phyloP scores from a whole-genome alignment of 805 yeast species.

The Schwanniomyces vanrijiae region DNA sequence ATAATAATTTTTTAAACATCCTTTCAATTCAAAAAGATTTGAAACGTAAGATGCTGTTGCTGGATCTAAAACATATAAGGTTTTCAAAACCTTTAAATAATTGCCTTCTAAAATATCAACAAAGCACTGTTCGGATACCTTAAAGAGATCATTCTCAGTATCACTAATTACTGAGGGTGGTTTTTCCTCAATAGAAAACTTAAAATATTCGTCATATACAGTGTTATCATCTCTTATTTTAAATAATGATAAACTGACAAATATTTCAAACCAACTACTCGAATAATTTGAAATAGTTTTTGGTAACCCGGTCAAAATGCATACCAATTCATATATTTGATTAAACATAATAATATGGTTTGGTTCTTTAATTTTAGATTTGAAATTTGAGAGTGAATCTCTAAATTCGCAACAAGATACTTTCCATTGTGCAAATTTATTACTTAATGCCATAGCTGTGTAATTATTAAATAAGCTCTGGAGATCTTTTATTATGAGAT shows the following conservation, averaged over 20 bases:
- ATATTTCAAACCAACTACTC: slow-evolving; percentile 67
- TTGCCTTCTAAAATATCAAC: slow-evolving; percentile 56
- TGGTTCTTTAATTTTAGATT: slow-evolving; percentile 19
- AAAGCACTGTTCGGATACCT: slow-evolving; percentile 42
- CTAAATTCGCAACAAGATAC: slow-evolving; percentile 48
- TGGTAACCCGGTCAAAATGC: slow-evolving; percentile 48
- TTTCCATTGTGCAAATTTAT: slow-evolving; percentile 51
- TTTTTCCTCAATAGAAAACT: slow-evolving; percentile 31
- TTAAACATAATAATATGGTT: slow-evolving; percentile 27
- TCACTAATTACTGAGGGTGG: slow-evolving; percentile 32
- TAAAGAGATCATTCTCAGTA: slow-evolving; percentile 28
- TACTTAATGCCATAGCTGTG: slow-evolving; percentile 37
- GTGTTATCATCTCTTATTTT: slow-evolving; percentile 51
- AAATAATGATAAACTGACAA: slow-evolving; percentile 54
- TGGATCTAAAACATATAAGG: slow-evolving; percentile 58
- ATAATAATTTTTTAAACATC: slow-evolving; percentile 47
- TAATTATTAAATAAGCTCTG: slow-evolving; percentile 39
- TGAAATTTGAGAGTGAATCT: slow-evolving; percentile 33
- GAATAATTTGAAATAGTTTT: slow-evolving; percentile 53
- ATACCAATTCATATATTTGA: slow-evolving; percentile 43
- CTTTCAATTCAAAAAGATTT: slow-evolving; percentile 62
- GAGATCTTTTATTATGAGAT: slow-evolving; percentile 41
- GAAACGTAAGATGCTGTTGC: slow-evolving; percentile 66
- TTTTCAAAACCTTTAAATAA: slow-evolving; percentile 55
- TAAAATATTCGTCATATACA: slow-evolving; percentile 33